Conservation (phyloP, 352 stramenopile genomes). For the Globisporangium canariense region DNA sequence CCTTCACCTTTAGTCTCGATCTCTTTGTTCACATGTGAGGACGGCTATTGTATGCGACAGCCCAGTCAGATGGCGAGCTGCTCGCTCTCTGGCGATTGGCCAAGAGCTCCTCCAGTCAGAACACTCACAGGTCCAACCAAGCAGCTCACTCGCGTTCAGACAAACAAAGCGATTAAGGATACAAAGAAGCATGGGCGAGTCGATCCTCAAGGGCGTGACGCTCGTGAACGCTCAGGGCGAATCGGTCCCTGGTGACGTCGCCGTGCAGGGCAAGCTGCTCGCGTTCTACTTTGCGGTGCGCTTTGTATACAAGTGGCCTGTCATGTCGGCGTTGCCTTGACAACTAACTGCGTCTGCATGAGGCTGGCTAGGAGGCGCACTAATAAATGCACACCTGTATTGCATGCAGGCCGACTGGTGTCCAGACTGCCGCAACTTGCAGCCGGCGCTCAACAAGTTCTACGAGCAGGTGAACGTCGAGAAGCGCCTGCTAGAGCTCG, state of each 20-base stretch:
- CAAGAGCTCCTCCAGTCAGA: neutral
- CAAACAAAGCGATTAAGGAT: neutral
- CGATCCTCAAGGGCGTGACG: conserved; percentile 48
- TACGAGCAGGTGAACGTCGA: conserved; percentile 50
- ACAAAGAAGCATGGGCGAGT: conserved; percentile 14
- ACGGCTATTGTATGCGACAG: neutral
- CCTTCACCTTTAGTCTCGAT: neutral
- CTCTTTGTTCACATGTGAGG: neutral
- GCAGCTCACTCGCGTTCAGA: neutral
- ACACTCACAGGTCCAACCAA: neutral
- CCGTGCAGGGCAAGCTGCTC: conserved; percentile 46
- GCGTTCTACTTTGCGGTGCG: conserved; percentile 78
- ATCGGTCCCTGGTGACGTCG: conserved; percentile 38
- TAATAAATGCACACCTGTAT: too few species aligned
- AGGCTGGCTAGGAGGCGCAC: neutral
- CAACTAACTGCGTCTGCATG: neutral
- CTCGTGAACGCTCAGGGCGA: conserved; percentile 59
- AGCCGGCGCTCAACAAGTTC: conserved; percentile 73
- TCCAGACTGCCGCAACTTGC: conserved; percentile 75
- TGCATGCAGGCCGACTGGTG: conserved; percentile 75
- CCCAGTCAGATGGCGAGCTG: conserved; percentile 1
- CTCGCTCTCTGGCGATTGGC: conserved; percentile 4
- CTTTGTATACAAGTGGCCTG: neutral
- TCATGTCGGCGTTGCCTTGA: neutral
- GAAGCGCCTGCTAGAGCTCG: conserved; percentile 50